phyloP scores from a whole-genome alignment of 2,329 filamentous ascomycete species.

The Macroventuria anomochaeta region DNA sequence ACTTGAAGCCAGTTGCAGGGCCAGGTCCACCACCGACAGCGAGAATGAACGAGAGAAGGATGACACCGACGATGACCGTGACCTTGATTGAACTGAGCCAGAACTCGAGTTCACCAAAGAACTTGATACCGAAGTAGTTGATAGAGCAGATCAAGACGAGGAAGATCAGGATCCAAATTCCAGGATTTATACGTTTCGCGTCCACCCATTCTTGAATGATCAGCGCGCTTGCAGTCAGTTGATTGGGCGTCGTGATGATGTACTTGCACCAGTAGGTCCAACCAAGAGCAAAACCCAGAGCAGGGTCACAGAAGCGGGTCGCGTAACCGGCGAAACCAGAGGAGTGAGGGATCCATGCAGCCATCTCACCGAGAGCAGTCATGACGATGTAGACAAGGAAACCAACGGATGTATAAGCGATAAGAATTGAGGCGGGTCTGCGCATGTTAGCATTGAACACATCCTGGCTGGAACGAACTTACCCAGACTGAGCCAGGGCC shows the following conservation, averaged over 20 bases:
- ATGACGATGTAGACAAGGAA: constrained; percentile 81
- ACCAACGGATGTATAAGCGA: constrained; percentile 73
- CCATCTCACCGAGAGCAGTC: constrained; percentile 84
- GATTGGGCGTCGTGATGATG: constrained; percentile 84
- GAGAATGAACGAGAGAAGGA: constrained; percentile 53
- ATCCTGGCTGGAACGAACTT: constrained; percentile 15
- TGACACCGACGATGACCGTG: constrained; percentile 54
- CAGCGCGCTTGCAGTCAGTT: constrained; percentile 79
- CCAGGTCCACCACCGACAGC: constrained; percentile 53
- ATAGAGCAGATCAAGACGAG: constrained; percentile 52
- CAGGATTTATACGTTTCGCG: constrained; percentile 71
- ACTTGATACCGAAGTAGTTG: constrained; percentile 65
- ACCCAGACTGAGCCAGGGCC: constrained; percentile 57
- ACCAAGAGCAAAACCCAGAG: constrained; percentile 79
- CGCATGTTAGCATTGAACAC: constrained; percentile 20
- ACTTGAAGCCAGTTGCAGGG: constrained; percentile 53
- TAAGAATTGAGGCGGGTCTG: constrained; percentile 71
- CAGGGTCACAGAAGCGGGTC: constrained; percentile 78
- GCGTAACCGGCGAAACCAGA: constrained; percentile 85
- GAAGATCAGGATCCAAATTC: constrained; percentile 75
- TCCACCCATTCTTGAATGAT: constrained; percentile 80
- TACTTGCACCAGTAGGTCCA: constrained; percentile 72
- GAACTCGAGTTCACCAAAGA: constrained; percentile 59
- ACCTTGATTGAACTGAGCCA: constrained; percentile 58
- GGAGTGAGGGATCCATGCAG: constrained; percentile 77